phyloP scores from a whole-genome alignment of 108 stramenopile species.

The Nitzschia putrida region DNA sequence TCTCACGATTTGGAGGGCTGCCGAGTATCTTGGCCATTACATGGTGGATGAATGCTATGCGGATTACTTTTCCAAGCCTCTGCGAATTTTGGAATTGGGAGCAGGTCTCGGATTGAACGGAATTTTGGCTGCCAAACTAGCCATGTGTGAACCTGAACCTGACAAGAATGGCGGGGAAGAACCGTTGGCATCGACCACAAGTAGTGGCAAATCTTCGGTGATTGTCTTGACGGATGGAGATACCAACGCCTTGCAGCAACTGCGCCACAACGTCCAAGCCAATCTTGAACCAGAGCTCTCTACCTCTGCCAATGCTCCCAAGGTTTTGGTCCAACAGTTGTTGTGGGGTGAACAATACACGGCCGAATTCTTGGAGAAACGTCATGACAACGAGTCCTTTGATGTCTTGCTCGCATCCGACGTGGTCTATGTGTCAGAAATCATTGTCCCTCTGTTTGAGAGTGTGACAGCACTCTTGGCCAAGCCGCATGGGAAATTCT shows the following conservation, averaged over 20 bases:
- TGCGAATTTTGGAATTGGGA: conserved; percentile 31
- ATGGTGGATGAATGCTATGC: conserved; percentile 29
- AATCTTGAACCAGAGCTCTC: neutral
- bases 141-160: neutral
- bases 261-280: conserved; percentile 50
- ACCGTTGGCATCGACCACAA: neutral
- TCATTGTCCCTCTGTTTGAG: conserved; percentile 34
- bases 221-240: conserved; percentile 69
- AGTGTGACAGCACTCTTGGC: conserved; percentile 27
- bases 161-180: neutral
- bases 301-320: conserved; percentile 21
- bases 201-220: neutral
- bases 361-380: conserved; percentile 17
- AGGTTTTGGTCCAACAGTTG: conserved; percentile 44
- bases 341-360: conserved; percentile 59
- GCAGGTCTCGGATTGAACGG: conserved; percentile 56
- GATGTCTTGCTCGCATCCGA: conserved; percentile 51
- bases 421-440: conserved; percentile 25
- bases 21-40: conserved; percentile 62
- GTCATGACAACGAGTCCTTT: conserved; percentile 39
- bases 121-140: conserved; percentile 35
- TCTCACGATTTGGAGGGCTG: conserved; percentile 69
- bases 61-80: neutral
- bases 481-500: conserved; percentile 45
- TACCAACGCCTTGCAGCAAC: conserved; percentile 41